Evolutionary conservation across 1,284 basidiomycete genomes (phyloP).

Genomic region (Naganishia albida): DNA sequence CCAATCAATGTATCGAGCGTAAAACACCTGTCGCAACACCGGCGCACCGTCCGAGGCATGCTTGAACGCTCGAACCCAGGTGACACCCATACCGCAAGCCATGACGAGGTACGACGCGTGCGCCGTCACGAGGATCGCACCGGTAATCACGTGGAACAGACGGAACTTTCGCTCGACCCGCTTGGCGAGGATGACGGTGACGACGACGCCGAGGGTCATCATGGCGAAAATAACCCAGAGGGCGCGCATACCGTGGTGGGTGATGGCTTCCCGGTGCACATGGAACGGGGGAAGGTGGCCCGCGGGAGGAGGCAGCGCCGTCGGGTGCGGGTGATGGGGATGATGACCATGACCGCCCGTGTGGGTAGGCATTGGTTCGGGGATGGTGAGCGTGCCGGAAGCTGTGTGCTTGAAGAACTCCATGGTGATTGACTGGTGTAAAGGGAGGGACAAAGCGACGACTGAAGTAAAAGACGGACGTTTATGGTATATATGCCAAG

Average conservation of each 20-base stretch:
- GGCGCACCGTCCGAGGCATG: conserved; percentile 27
- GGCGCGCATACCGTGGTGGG: conserved; percentile 16
- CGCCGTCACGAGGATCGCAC: conserved; percentile 25
- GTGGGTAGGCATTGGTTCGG: conserved; percentile 28
- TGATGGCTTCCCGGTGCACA: conserved; percentile 26
- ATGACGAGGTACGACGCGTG: conserved; percentile 31
- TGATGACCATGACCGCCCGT: conserved; percentile 16
- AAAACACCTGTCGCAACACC: conserved; percentile 31
- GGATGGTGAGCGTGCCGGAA: conserved; percentile 31
- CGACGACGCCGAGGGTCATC: conserved; percentile 21
- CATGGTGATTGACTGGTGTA: conserved; percentile 2
- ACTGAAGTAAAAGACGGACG: background rate
- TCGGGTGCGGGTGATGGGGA: conserved; percentile 15
- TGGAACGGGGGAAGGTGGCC: conserved; percentile 22
- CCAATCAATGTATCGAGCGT: conserved; percentile 33
- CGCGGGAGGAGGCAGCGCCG: conserved; percentile 19
- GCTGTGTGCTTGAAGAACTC: conserved; percentile 23
- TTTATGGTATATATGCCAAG: background rate
- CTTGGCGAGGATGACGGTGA: conserved; percentile 31
- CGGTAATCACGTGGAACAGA: conserved; percentile 33
- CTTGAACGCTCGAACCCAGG: conserved; percentile 27
- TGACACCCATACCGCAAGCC: conserved; percentile 31
- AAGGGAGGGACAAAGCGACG: background rate
- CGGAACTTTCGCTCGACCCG: conserved; percentile 33
- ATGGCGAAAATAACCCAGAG: conserved; percentile 29